Conservation (phyloP, 78 protist species). For the Kipferlia bialata region DNA sequence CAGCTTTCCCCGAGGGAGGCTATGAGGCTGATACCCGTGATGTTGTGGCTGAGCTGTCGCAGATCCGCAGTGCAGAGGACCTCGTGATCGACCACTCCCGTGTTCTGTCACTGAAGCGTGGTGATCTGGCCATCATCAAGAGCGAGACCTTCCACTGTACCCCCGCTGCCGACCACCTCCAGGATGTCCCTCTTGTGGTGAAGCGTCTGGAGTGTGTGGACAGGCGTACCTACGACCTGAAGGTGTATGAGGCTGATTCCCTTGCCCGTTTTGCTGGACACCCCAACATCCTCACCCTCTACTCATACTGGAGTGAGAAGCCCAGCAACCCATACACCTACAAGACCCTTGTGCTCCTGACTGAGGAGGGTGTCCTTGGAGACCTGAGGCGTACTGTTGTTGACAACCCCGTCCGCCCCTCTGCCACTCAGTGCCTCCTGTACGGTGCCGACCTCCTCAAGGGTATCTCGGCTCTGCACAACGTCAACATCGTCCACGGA, state of each 20-base stretch:
- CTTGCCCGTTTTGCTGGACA: slow-evolving; percentile 13
- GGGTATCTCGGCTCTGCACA: slow-evolving; percentile 14
- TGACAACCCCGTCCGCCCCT: neutral
- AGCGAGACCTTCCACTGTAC: slow-evolving; percentile 11
- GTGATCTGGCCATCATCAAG: slow-evolving; percentile 19
- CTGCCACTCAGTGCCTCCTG: neutral
- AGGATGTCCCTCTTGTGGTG: slow-evolving; percentile 8
- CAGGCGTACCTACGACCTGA: slow-evolving; percentile 16
- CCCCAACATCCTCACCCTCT: slow-evolving; percentile 16
- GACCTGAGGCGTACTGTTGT: neutral
- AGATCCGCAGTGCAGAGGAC: slow-evolving; percentile 9
- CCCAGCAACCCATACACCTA: neutral
- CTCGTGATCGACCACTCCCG: slow-evolving; percentile 7
- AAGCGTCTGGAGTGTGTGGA: slow-evolving; percentile 18
- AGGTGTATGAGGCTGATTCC: slow-evolving; percentile 24
- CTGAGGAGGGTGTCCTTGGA: slow-evolving; percentile 11
- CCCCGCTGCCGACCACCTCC: slow-evolving; percentile 12
- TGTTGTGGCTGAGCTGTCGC: slow-evolving; percentile 1
- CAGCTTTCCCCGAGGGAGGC: too few relatives aligned
- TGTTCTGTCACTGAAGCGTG: slow-evolving; percentile 12
- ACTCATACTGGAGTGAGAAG: slow-evolving; percentile 14
- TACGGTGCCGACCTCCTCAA: neutral
- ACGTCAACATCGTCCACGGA: slow-evolving; percentile 14
- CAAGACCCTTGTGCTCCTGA: slow-evolving; percentile 20
- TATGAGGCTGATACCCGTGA: slow-evolving; percentile 16